Base-by-base conservation (phyloP, 2,329 filamentous ascomycete genomes). In the Zymoseptoria pseudotritici region DNA sequence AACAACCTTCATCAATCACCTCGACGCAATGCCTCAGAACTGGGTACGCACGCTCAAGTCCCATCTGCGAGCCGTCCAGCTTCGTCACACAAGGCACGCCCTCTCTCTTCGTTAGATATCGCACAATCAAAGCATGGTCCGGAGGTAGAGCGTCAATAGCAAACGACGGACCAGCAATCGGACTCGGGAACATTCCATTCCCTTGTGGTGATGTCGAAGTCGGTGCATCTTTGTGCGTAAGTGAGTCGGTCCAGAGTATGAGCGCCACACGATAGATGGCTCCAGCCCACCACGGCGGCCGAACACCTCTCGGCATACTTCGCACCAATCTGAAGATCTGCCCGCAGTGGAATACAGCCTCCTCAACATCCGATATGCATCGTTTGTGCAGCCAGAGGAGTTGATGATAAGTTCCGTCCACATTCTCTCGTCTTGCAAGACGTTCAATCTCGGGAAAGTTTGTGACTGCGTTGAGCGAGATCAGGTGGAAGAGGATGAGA, bases 201-300 rank as follows among this genome's bases (percentile, higher is more conserved):
- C 66, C 66, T 19, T 72, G 71, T 20, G 74, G 69, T 46, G 69
- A 69, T 19, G 72, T 66, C 13, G 36, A 46, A 7, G 36, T 17
- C 17, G 17, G 36, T 60, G 69, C 66, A 57, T 84, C 80, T 60
- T 81, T 77, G 59, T 79, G 78, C 5, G 76, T 77, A 58, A 87
- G 72, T 65, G 83, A 83, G 65, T 87, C 83, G 2, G 81, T 78
- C 85, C 85, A 88, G 2, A 87, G 75, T 50, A 86, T 80, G 58
- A 88, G 75, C 3, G 80, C 80, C 1, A 81, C 86, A n/a, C 87
- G 83, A 70, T 90, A 89, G 50, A 89, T 76, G 2, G 86, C 86
- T 1, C 80, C 82, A n/a, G 84, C 77, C 86, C 86, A 90, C 87
- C 87, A 90, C 46, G 80, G 82, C 5, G 87, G 87, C 21, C 85